Conservation (phyloP, 352 stramenopile species). For the Pilasporangium apinafurcum region DNA sequence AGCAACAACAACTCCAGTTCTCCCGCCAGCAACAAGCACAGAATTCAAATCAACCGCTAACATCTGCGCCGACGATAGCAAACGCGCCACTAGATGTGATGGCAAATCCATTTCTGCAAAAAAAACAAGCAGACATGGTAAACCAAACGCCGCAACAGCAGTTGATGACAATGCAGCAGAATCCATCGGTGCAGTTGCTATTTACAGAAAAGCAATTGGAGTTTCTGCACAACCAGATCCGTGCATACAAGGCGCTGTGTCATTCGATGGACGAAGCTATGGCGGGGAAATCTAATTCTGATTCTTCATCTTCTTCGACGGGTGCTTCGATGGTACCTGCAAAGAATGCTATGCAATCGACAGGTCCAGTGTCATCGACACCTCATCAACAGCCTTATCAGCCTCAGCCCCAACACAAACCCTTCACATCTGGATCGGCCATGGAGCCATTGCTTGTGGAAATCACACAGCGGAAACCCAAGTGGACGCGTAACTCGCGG, state of each 20-base stretch:
- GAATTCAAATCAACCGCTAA: constrained; percentile 13
- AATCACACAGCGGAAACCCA: constrained; percentile 34
- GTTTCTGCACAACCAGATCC: constrained; percentile 83
- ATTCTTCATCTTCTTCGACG: not conserved
- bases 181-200: constrained; percentile 30
- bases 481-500: constrained; percentile 50
- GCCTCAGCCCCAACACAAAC: not conserved
- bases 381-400: constrained; percentile 1
- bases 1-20: constrained; percentile 17
- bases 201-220: constrained; percentile 86
- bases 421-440: constrained; percentile 1
- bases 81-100: constrained; percentile 30
- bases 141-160: constrained; percentile 22
- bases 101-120: constrained; percentile 56
- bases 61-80: not conserved
- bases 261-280: constrained; percentile 77
- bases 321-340: not conserved
- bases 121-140: constrained; percentile 43
- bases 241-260: constrained; percentile 75
- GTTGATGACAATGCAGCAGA: constrained; percentile 24
- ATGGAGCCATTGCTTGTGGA: constrained; percentile 13
- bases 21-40: constrained; percentile 24
- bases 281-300: constrained; percentile 14
- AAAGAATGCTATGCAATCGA: not conserved
- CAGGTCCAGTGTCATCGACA: not conserved